phyloP scores from a whole-genome alignment of 2,329 filamentous ascomycete genomes.

The Tolypocladium paradoxum region DNA sequence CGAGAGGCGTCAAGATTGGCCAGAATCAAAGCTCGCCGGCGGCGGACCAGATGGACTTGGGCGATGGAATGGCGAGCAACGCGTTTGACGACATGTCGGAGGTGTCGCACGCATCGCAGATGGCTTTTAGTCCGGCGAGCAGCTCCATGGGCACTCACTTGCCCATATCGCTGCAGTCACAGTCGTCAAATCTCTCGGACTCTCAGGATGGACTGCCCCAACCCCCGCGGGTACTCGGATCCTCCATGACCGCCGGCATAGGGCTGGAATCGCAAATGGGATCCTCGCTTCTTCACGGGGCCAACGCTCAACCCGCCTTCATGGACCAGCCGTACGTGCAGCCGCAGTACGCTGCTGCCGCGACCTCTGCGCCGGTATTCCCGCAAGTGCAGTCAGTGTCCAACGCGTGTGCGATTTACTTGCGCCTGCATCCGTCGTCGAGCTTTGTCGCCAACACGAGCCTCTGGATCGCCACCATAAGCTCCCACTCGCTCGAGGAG shows the following conservation, averaged over 20 bases:
- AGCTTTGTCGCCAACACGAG: constrained; percentile 36
- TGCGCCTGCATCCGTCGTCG: constrained; percentile 59
- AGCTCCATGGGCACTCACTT: constrained; percentile 10
- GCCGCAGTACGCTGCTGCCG: constrained; percentile 15
- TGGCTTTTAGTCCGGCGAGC: constrained; percentile 11
- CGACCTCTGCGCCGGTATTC: constrained; percentile 13
- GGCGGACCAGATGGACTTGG: constrained; percentile 8
- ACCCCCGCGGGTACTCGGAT: constrained; percentile 13
- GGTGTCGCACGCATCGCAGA: constrained; percentile 10
- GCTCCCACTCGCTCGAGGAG: constrained; percentile 46
- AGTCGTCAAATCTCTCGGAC: constrained; percentile 8
- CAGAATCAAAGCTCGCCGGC: background rate
- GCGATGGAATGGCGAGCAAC: constrained; percentile 8
- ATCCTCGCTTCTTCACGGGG: constrained; percentile 26
- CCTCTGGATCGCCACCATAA: constrained; percentile 58
- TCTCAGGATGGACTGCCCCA: constrained; percentile 9
- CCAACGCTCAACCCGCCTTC: constrained; percentile 26
- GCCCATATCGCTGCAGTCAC: constrained; percentile 11
- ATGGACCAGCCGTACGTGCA: constrained; percentile 20
- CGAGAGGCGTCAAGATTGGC: constrained; percentile 2
- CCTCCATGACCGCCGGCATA: constrained; percentile 12
- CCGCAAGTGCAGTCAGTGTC: constrained; percentile 11
- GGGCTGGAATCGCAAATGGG: constrained; percentile 24
- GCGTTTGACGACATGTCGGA: constrained; percentile 15
- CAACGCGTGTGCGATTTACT: constrained; percentile 46